A percentile compares a stretch with the other conserved stretches of the same genome.
Evolutionary conservation across 2,329 filamentous ascomycete genomes (phyloP).

Genomic region (Fusarium brevicatenulatum): DNA sequence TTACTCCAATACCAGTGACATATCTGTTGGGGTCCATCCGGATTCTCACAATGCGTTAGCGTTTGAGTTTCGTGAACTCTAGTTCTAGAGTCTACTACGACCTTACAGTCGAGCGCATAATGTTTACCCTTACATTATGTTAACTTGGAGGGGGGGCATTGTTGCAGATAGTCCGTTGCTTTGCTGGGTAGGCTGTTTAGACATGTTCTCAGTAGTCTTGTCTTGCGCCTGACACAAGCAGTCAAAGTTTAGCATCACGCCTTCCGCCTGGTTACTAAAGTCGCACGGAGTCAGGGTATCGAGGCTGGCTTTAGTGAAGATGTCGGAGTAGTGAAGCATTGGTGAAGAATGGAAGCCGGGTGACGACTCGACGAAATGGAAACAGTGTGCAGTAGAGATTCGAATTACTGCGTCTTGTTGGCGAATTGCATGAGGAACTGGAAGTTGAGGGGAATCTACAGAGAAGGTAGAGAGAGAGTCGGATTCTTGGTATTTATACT

Average conservation of each 20-base stretch:
- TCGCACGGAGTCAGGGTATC: fast-evolving
- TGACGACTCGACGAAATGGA: no score
- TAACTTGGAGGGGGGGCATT: not conserved
- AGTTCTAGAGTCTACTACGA: not conserved
- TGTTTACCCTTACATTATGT: not conserved
- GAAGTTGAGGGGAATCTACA: fast-evolving
- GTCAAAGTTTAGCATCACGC: not conserved
- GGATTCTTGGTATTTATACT: not conserved
- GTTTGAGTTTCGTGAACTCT: not conserved
- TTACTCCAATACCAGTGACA: no score
- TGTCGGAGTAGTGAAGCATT: not conserved
- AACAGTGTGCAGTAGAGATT: no score
- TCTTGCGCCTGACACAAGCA: no score
- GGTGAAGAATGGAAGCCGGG: no score
- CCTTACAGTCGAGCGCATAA: not conserved
- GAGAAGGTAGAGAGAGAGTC: no score
- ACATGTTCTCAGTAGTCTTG: no score
- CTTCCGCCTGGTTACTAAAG: not conserved
- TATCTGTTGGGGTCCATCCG: fast-evolving
- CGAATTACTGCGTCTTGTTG: no score
- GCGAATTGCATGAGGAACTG: fast-evolving
- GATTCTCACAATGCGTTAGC: not conserved
- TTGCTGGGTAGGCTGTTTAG: not conserved
- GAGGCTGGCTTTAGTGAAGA: not conserved
- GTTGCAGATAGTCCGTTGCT: no score